Percentiles rank a stretch among this genome's conserved stretches.
Conservation (phyloP, 2,329 filamentous ascomycete species). For the Zymoseptoria passerinii region DNA sequence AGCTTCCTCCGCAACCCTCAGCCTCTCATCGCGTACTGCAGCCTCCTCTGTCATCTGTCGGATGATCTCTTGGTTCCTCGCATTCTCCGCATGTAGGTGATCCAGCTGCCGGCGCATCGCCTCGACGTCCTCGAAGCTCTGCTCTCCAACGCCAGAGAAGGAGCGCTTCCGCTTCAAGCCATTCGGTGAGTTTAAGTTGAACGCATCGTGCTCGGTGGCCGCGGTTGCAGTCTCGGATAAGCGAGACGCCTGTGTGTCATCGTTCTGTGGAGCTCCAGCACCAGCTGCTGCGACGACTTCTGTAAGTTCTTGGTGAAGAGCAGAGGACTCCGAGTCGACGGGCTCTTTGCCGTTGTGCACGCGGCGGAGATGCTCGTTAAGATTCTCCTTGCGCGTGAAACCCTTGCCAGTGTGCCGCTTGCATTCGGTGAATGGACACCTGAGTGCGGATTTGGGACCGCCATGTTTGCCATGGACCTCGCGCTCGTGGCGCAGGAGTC, state of each 20-base stretch:
- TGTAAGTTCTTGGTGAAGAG: neutral
- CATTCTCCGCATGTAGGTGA: neutral
- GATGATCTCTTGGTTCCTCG: neutral
- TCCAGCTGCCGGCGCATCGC: neutral
- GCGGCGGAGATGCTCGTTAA: slow-evolving; percentile 84
- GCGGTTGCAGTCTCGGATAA: neutral
- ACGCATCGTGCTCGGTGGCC: neutral
- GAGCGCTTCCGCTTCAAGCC: neutral
- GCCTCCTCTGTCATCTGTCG: neutral
- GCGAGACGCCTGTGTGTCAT: neutral
- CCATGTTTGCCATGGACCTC: slow-evolving; percentile 90
- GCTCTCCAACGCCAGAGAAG: neutral
- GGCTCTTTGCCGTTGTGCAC: slow-evolving; percentile 50
- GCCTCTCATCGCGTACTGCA: neutral
- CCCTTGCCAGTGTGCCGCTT: slow-evolving; percentile 82
- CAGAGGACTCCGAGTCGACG: slow-evolving; percentile 8
- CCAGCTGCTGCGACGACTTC: neutral
- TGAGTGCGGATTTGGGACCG: slow-evolving; percentile 76
- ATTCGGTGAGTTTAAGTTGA: neutral
- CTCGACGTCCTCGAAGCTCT: neutral
- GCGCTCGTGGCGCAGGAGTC: slow-evolving; percentile 78
- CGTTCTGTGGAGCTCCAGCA: neutral
- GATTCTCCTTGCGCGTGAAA: slow-evolving; percentile 87
- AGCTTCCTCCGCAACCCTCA: neutral
- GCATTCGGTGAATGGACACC: slow-evolving; percentile 79